A percentile compares a stretch with the other conserved stretches of the same genome.
Evolutionary conservation across 257 asterid genomes (phyloP).

Genomic region (Asclepias syriaca): DNA sequence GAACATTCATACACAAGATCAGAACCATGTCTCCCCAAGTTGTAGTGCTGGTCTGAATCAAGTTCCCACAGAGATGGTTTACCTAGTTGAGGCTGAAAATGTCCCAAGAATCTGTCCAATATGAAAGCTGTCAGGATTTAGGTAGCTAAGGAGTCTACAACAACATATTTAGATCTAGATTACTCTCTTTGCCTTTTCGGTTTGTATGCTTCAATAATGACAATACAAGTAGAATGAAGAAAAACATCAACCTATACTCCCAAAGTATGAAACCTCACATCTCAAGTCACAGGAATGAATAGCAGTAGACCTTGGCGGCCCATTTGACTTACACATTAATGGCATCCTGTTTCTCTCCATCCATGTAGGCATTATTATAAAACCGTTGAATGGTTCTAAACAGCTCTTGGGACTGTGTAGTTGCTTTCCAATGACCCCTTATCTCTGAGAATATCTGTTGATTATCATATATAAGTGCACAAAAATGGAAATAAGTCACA

Average conservation of each 20-base stretch:
- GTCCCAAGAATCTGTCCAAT: conserved; percentile 78
- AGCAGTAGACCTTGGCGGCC: background rate
- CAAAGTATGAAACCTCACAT: background rate
- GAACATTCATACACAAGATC: conserved; percentile 44
- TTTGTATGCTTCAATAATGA: background rate
- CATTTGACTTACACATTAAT: conserved; percentile 67
- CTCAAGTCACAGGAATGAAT: background rate
- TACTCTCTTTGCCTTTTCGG: background rate
- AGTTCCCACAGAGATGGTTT: conserved; percentile 89
- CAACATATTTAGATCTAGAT: background rate
- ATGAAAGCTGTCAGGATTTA: conserved; percentile 13
- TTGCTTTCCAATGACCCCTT: conserved; percentile 96
- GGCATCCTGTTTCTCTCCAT: conserved; percentile 88
- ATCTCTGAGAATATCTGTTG: conserved; percentile 81
- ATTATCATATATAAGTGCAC: conserved; percentile 14
- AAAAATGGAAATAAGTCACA: conserved; percentile 9
- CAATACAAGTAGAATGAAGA: background rate
- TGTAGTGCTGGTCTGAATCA: conserved; percentile 78
- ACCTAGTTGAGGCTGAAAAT: conserved; percentile 83
- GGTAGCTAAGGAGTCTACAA: background rate
- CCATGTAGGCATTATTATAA: conserved; percentile 86
- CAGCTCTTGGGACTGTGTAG: conserved; percentile 83
- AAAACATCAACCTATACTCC: background rate
- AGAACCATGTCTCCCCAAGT: conserved; percentile 52
- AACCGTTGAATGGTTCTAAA: conserved; percentile 78